A percentile compares a stretch with the other conserved stretches of the same genome.
phyloP scores from a whole-genome alignment of 164 flowering plant genomes.

The Kingdonia uniflora region DNA sequence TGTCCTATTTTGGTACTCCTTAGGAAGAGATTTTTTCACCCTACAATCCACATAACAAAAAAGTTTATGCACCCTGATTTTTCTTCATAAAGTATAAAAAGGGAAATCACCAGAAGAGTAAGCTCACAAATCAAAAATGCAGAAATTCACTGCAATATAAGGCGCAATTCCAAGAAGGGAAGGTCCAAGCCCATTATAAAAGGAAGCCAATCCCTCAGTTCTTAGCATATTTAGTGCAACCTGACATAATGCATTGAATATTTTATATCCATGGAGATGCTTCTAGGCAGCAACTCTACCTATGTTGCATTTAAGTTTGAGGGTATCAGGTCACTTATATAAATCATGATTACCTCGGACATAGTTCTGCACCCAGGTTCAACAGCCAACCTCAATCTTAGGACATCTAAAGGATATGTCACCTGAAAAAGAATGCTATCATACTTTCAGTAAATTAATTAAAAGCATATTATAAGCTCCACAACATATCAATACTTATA shows the following conservation, averaged over 20 bases:
- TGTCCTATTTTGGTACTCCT: slow-evolving; percentile 63
- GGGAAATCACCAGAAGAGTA: slow-evolving; percentile 5
- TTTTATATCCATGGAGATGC: too few species aligned
- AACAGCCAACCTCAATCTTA: slow-evolving; percentile 90
- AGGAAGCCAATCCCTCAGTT: slow-evolving; percentile 85
- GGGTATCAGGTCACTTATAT: too few species aligned
- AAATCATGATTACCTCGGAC: slow-evolving; percentile 49
- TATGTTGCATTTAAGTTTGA: too few species aligned
- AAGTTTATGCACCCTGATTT: background rate
- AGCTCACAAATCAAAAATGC: slow-evolving; percentile 90
- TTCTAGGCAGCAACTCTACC: too few species aligned
- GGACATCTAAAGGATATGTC: slow-evolving; percentile 92
- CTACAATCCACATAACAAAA: slow-evolving; percentile 22
- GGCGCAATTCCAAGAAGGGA: slow-evolving; percentile 97
- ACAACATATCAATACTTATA: too few species aligned
- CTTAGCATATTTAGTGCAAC: slow-evolving; percentile 80
- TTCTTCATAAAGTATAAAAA: background rate
- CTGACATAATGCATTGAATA: slow-evolving; percentile 28
- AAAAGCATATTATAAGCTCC: too few species aligned
- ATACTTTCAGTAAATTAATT: too few species aligned
- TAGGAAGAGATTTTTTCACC: slow-evolving; percentile 87
- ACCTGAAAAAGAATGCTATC: slow-evolving; percentile 48
- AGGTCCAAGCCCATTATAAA: slow-evolving; percentile 92
- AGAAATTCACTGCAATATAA: slow-evolving; percentile 93
- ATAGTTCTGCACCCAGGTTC: slow-evolving; percentile 78